phyloP scores from a whole-genome alignment of 2,329 filamentous ascomycete genomes.

The Cladophialophora bantiana region DNA sequence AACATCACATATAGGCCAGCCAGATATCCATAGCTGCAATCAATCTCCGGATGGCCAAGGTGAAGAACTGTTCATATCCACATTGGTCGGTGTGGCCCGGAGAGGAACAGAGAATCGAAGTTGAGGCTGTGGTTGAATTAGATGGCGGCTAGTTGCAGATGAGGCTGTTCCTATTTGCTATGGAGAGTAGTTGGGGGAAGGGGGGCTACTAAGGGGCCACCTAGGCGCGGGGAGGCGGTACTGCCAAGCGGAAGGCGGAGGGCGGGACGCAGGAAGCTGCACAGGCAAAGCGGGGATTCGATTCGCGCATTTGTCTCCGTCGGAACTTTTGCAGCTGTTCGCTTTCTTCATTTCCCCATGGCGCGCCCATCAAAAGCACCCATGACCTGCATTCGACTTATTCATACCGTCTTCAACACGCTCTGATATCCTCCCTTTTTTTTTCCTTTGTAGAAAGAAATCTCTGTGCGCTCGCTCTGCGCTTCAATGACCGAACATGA shows the following conservation, averaged over 20 bases:
- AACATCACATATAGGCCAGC: no score
- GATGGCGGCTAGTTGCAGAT: no score
- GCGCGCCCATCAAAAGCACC: neutral
- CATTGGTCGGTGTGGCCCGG: no score
- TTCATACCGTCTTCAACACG: neutral
- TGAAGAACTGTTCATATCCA: no score
- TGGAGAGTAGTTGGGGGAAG: neutral
- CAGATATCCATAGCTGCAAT: no score
- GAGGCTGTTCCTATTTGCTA: neutral
- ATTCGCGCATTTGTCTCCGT: constrained; percentile 6
- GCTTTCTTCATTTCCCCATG: constrained; percentile 1
- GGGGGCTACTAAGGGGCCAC: neutral
- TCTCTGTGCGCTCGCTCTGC: neutral
- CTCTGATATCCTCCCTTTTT: neutral
- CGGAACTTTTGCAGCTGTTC: neutral
- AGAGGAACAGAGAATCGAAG: no score
- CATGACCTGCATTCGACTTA: neutral
- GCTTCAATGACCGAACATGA: constrained; percentile 10
- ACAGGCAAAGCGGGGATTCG: neutral
- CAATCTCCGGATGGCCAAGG: no score
- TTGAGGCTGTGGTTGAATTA: no score
- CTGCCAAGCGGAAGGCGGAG: neutral
- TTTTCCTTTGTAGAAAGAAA: neutral
- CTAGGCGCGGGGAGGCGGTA: neutral
- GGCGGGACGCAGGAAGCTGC: neutral